A percentile compares a stretch with the other conserved stretches of the same genome.
Evolutionary conservation across 805 yeast species (phyloP).

Genomic region (Starmerella floris): DNA sequence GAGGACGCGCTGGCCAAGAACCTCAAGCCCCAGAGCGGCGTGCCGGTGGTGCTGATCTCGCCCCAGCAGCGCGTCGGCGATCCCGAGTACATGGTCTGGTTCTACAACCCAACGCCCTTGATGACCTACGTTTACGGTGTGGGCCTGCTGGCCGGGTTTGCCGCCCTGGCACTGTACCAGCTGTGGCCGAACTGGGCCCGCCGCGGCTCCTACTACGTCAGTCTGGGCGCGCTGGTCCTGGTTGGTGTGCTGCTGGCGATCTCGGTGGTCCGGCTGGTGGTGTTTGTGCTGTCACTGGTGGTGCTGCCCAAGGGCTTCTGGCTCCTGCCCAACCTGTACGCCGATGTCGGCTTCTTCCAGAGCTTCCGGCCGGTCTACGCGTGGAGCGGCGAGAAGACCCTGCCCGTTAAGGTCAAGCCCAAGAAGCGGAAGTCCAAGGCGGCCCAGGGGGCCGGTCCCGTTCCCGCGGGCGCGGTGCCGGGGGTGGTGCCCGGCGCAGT

Average conservation of each 20-base stretch:
- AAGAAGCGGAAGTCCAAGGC: conserved; percentile 18
- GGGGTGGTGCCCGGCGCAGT: background rate
- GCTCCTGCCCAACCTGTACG: conserved; percentile 92
- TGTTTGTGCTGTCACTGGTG: conserved; percentile 48
- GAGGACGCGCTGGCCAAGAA: conserved; percentile 42
- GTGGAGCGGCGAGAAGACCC: conserved; percentile 44
- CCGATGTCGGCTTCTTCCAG: conserved; percentile 85
- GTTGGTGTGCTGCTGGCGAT: conserved; percentile 61
- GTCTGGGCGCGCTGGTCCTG: conserved; percentile 61
- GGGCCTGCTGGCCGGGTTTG: conserved; percentile 42
- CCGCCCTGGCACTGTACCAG: conserved; percentile 68
- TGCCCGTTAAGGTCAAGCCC: conserved; percentile 20
- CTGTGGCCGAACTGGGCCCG: conserved; percentile 90
- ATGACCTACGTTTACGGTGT: conserved; percentile 39
- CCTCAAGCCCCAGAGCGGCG: conserved; percentile 57
- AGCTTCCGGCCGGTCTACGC: conserved; percentile 84
- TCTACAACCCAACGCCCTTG: conserved; percentile 59
- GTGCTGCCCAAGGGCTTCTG: conserved; percentile 66
- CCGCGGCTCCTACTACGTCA: conserved; percentile 77
- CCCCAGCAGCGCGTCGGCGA: conserved; percentile 31
- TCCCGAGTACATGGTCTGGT: conserved; percentile 65
- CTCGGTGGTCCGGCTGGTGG: conserved; percentile 65
- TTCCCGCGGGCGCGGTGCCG: background rate
- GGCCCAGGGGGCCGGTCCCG: conserved; percentile 1
- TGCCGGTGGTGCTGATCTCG: conserved; percentile 32